Evolutionary conservation across 371 early-diverging fungal genomes (phyloP).

Genomic region (Sporodiniella umbellata): DNA sequence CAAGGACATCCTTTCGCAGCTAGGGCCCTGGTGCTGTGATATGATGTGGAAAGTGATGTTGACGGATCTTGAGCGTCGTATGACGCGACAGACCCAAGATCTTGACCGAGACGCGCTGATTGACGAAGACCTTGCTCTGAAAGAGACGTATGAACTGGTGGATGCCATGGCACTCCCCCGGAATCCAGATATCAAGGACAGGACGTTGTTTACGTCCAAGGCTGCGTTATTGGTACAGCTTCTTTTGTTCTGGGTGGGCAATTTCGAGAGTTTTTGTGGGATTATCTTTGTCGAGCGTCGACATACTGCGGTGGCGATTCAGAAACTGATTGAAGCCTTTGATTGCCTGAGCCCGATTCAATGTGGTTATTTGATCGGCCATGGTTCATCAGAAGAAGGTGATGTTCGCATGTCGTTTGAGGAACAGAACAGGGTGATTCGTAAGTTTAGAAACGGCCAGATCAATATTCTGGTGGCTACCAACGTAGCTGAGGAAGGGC

Average conservation of each 20-base stretch:
- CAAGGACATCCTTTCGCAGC: conserved; percentile 31
- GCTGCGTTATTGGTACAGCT: conserved; percentile 56
- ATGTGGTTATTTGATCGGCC: conserved; percentile 68
- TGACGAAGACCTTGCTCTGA: conserved; percentile 23
- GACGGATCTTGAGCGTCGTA: conserved; percentile 25
- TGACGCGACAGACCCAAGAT: conserved; percentile 13
- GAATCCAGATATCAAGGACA: conserved; percentile 26
- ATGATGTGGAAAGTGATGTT: conserved; percentile 47
- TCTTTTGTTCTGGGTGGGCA: conserved; percentile 31
- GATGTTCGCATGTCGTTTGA: conserved; percentile 59
- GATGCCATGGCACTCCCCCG: conserved; percentile 22
- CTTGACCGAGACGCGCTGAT: conserved; percentile 19
- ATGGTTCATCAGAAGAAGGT: conserved; percentile 47
- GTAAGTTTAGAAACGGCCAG: conserved; percentile 65
- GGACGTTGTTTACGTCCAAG: conserved; percentile 52
- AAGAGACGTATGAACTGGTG: conserved; percentile 21
- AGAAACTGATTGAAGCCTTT: conserved; percentile 43
- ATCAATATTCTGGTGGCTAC: conserved; percentile 88
- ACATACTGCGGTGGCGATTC: conserved; percentile 67
- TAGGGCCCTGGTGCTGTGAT: conserved; percentile 73
- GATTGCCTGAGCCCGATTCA: conserved; percentile 45
- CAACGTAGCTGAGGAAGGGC: conserved; percentile 95
- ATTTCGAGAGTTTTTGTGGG: conserved; percentile 63
- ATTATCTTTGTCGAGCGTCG: conserved; percentile 83
- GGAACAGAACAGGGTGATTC: conserved; percentile 65